A percentile compares a stretch with the other conserved stretches of the same genome.
Conservation (phyloP, 495 filamentous ascomycete species). For the Patellaria atrata region DNA sequence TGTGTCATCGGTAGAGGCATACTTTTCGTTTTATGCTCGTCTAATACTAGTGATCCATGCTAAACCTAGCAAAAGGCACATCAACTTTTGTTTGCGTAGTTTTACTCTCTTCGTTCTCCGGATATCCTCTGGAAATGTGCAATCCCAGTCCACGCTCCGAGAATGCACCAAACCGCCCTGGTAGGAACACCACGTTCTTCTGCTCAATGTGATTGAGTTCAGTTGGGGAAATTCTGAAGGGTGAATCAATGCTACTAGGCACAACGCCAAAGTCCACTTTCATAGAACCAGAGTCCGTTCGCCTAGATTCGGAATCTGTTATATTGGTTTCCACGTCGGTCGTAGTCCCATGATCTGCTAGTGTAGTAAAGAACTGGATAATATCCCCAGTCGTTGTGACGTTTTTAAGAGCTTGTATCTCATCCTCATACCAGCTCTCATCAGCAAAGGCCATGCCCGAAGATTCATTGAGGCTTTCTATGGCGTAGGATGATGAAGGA, state of each 20-base stretch:
- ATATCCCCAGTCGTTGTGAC: conserved; percentile 12
- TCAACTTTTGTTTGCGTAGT: conserved; percentile 8
- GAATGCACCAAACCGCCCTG: conserved; percentile 13
- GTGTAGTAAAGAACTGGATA: conserved; percentile 18
- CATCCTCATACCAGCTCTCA: conserved; percentile 3
- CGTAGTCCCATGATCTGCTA: background rate
- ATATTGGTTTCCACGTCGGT: background rate
- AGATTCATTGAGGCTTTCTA: background rate
- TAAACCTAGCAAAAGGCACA: conserved; percentile 16
- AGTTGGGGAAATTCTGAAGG: conserved; percentile 1
- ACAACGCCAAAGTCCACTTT: conserved; percentile 7
- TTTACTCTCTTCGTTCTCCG: background rate
- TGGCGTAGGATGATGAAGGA: conserved; percentile 36
- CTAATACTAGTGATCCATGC: too few species aligned
- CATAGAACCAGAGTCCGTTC: background rate
- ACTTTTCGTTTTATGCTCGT: too few species aligned
- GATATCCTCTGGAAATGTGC: background rate
- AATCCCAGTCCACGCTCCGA: conserved; percentile 10
- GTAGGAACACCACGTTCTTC: conserved; percentile 4
- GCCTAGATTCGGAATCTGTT: background rate
- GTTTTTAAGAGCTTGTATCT: conserved; percentile 12
- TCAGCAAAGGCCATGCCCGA: background rate
- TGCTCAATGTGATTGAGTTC: background rate
- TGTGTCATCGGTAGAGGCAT: too few species aligned
- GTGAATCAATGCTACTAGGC: conserved; percentile 12